Percentiles rank a stretch among this genome's conserved stretches.
Evolutionary conservation across 2,329 filamentous ascomycete species (phyloP).

Genomic region (Talaromyces albobiverticillius): DNA sequence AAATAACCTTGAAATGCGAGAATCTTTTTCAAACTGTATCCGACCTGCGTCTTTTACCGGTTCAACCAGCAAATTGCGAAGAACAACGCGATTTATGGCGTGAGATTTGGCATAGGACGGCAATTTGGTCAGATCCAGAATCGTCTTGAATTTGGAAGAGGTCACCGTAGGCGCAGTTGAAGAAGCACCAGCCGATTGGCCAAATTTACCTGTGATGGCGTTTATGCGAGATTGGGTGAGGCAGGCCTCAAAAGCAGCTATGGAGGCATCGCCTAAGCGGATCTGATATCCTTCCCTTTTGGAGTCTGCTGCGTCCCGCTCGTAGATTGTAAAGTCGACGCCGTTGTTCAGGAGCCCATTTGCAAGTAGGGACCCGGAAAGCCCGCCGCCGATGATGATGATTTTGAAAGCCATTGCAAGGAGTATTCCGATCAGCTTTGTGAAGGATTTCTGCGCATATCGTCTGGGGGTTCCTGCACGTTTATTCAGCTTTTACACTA

Average conservation of each 20-base stretch:
- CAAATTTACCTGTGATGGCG: neutral
- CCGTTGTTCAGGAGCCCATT: constrained; percentile 16
- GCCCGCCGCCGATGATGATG: constrained; percentile 16
- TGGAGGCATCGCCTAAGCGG: neutral
- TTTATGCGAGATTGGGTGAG: neutral
- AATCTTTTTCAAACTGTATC: neutral
- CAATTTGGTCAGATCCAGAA: neutral
- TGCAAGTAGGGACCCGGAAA: constrained; percentile 14
- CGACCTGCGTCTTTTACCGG: neutral
- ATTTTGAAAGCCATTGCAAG: too few relatives aligned
- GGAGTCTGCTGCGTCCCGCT: neutral
- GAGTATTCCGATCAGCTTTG: too few relatives aligned
- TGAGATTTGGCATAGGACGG: neutral
- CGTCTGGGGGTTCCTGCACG: too few relatives aligned
- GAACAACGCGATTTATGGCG: neutral
- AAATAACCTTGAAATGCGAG: neutral
- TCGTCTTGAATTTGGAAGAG: neutral
- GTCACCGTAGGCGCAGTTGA: neutral
- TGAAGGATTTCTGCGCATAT: too few relatives aligned
- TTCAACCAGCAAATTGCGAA: neutral
- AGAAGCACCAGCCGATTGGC: neutral
- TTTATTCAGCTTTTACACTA: too few relatives aligned
- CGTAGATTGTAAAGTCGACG: neutral
- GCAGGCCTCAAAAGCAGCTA: neutral
- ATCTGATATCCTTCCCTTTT: neutral